Evolutionary conservation across 441 rosid genomes (phyloP), one percentile per base, ranked within the genome.

Genomic region (Gossypium trilobum): DNA sequence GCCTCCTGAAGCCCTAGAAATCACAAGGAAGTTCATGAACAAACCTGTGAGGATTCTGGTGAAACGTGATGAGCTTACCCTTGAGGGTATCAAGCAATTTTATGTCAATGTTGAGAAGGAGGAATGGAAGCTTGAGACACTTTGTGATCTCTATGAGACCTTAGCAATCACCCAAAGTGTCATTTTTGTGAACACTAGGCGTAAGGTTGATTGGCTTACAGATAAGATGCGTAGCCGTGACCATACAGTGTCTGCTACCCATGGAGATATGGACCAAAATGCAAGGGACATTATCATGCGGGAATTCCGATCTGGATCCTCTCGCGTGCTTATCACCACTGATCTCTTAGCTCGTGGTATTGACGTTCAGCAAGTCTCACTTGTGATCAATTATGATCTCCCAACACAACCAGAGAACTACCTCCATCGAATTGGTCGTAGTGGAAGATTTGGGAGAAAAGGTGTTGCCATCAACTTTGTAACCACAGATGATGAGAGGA

Each of bases 61-160:
- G 68, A 90, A 88, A 71, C 91, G 90, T 42, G 95, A 89, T 59
- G 95, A 89, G 81, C 95, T 89, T 52, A 87, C 92, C 8, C 86
- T 87, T 55, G 92, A 89, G 76, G 90, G 91, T 79, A 87, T 89
- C 64, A 89, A 91, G 84, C 94, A 91, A 79, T 91, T 89, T 70
- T 73, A 89, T 61, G 96, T 91, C 22, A 87, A 89, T 27, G 87
- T 87, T 0, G 94, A 91, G 16, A 84, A 89, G 80, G 96, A 91
- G 74, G 94, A 89, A n/a, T 91, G 91, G 94, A 89, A 91, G 82
- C 90, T 91, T 0, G 96, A 91, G 81, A 87, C 91, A 4, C 89
- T 91, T 2, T 89, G 94, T 10, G 92, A 91, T 80, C 87, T 89
- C 13, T 91, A 89, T 50, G 94, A 89, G 80, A 89, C 93, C 39